Conservation (phyloP, 148 eudicot genomes). For the Agrostemma githago region DNA sequence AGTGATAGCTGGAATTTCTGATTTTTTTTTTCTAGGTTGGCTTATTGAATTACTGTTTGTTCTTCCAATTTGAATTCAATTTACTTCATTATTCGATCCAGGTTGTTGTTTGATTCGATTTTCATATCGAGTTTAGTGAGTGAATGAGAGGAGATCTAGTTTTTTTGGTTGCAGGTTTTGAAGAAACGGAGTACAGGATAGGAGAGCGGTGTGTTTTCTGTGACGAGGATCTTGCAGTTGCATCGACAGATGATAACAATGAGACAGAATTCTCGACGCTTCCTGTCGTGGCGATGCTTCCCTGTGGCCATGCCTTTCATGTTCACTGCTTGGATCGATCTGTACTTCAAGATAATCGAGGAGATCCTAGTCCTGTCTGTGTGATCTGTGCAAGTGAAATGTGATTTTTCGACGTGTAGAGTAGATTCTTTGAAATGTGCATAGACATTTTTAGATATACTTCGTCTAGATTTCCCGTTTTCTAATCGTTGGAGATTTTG, state of each 20-base stretch:
- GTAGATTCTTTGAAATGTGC: not conserved
- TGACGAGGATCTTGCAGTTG: conserved; percentile 29
- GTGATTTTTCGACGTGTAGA: not conserved
- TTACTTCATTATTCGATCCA: too few relatives aligned
- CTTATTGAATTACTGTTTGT: too few relatives aligned
- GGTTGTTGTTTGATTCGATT: too few relatives aligned
- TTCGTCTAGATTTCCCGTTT: not conserved
- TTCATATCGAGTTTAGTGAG: too few relatives aligned
- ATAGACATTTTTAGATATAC: not conserved
- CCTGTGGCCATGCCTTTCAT: conserved; percentile 54
- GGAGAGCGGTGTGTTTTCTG: conserved; percentile 28
- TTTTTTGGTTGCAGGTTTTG: conserved; percentile 12
- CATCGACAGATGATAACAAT: conserved; percentile 3
- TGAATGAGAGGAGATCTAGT: too few relatives aligned
- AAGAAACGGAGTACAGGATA: not conserved
- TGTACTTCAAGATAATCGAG: conserved; percentile 11
- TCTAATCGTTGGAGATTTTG: not conserved
- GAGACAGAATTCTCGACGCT: conserved; percentile 13
- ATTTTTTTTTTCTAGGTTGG: too few relatives aligned
- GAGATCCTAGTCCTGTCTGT: conserved; percentile 38
- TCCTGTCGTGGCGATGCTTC: conserved; percentile 38
- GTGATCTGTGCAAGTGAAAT: conserved; percentile 24
- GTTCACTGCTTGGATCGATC: conserved; percentile 26
- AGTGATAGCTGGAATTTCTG: too few relatives aligned
- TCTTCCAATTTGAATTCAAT: too few relatives aligned